Evolutionary conservation across 352 stramenopile genomes (phyloP).

Genomic region (Globisporangium nagaii): DNA sequence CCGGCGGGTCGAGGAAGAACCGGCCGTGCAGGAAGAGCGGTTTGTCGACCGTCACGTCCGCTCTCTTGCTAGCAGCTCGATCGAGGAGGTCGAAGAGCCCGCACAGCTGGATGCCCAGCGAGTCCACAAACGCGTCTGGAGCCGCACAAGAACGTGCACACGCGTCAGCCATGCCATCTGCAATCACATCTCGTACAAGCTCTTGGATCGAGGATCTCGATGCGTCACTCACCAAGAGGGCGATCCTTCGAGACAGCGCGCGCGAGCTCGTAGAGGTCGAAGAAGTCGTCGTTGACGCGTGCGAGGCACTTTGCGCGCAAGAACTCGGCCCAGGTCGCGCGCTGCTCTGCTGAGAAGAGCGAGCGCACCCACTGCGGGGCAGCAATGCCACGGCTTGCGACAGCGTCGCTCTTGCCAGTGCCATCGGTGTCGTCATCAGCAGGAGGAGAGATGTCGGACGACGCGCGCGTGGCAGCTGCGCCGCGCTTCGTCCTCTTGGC

Average conservation of each 20-base stretch:
- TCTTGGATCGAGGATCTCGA: too few relatives aligned
- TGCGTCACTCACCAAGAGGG: conserved; percentile 36
- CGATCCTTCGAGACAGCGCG: conserved; percentile 15
- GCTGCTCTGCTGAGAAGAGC: conserved; percentile 10
- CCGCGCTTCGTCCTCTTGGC: not conserved
- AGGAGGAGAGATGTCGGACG: not conserved
- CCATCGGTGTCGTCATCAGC: not conserved
- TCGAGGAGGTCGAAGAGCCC: conserved; percentile 48
- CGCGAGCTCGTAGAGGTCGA: conserved; percentile 40
- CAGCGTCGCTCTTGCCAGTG: not conserved
- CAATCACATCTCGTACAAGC: too few relatives aligned
- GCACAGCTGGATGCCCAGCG: conserved; percentile 31
- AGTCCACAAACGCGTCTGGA: conserved; percentile 45
- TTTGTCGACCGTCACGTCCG: conserved; percentile 19
- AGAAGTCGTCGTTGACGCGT: conserved; percentile 32
- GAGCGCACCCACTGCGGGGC: not conserved
- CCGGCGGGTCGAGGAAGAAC: conserved; percentile 45
- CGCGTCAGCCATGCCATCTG: too few relatives aligned
- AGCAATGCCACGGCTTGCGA: not conserved
- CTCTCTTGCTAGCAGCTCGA: conserved; percentile 3
- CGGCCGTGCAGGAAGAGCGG: conserved; percentile 49
- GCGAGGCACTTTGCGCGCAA: conserved; percentile 31
- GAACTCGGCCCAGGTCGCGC: conserved; percentile 30
- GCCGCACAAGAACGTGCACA: not conserved
- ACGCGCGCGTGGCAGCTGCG: not conserved